Conservation (phyloP, 83 land plant species). For the Diphasiastrum complanatum region DNA sequence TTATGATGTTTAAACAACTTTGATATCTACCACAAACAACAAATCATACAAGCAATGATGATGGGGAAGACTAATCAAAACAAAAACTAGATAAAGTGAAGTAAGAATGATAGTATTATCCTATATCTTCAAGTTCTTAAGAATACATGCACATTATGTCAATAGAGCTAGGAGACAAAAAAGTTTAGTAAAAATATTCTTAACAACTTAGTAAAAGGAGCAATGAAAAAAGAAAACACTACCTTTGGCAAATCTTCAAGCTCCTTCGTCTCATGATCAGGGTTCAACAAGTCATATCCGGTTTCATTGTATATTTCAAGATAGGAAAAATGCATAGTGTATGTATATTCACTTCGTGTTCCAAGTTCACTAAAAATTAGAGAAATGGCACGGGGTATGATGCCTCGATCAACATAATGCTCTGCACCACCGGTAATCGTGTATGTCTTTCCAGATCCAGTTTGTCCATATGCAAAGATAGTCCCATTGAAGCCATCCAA, state of each 20-base stretch:
- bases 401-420: conserved; percentile 35
- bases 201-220: not conserved
- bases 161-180: no score
- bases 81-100: no score
- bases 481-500: conserved; percentile 43
- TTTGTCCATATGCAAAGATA: conserved; percentile 39
- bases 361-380: conserved; percentile 34
- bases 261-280: conserved; percentile 37
- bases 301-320: conserved; percentile 37
- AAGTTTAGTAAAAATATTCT: not conserved
- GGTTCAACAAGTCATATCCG: conserved; percentile 37
- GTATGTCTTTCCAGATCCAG: conserved; percentile 42
- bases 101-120: no score
- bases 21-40: no score
- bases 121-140: no score
- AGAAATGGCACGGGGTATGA: conserved; percentile 38
- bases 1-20: no score
- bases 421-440: conserved; percentile 37
- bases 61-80: no score
- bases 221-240: not conserved
- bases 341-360: conserved; percentile 28
- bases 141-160: no score
- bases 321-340: conserved; percentile 33
- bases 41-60: no score
- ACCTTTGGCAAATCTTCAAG: conserved; percentile 41